Conservation (phyloP, 1,284 basidiomycete species). For the Cryptococcus deneoformans region DNA sequence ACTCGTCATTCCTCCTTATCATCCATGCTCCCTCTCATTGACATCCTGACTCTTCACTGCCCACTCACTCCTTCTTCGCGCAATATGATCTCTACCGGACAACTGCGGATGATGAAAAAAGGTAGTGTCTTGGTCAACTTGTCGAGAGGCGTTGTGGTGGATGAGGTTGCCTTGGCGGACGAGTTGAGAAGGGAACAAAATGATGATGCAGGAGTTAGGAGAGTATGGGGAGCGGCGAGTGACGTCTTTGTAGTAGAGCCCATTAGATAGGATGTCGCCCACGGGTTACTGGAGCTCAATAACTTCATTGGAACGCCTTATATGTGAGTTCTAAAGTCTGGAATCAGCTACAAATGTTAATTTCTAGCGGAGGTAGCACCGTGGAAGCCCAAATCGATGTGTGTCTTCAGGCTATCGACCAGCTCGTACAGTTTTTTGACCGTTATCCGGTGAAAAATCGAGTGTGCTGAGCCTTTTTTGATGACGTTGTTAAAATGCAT, state of each 20-base stretch:
- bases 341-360: too few species aligned
- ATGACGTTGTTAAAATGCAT: not conserved
- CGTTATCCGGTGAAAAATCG: constrained; percentile 10
- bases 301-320: constrained; percentile 32
- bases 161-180: constrained; percentile 49
- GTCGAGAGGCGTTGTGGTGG: constrained; percentile 50
- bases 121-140: constrained; percentile 52
- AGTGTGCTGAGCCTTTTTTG: constrained; percentile 4
- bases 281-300: constrained; percentile 20
- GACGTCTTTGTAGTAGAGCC: constrained; percentile 52
- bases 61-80: constrained; percentile 47
- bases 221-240: constrained; percentile 52
- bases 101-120: constrained; percentile 48
- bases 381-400: constrained; percentile 19
- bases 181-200: constrained; percentile 41
- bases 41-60: constrained; percentile 52
- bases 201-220: constrained; percentile 37
- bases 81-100: constrained; percentile 41
- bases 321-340: constrained; percentile 14
- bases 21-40: constrained; percentile 42
- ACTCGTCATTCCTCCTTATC: constrained; percentile 8
- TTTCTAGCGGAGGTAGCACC: constrained; percentile 16
- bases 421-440: constrained; percentile 15
- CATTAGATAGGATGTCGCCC: constrained; percentile 17
- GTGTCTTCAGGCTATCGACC: constrained; percentile 16